Conservation (phyloP, 1,139 yeast genomes). For the Candida freyschussii region DNA sequence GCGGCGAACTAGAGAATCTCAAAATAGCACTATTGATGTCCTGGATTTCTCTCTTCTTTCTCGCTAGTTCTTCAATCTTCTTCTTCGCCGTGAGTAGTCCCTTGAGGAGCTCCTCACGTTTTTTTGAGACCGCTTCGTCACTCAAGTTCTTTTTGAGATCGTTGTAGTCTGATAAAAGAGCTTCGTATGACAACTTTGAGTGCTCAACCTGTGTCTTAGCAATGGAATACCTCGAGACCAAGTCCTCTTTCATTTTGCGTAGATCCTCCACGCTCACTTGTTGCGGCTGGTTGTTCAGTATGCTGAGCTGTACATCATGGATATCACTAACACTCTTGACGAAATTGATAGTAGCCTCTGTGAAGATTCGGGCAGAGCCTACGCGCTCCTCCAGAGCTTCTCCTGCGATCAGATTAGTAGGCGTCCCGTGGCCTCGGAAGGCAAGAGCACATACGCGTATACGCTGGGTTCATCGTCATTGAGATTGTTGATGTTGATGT, state of each 20-base stretch:
- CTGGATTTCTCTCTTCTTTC: conserved; percentile 14
- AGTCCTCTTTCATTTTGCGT: conserved; percentile 2
- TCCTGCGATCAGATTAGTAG: too few species aligned
- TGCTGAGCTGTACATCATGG: conserved; percentile 1
- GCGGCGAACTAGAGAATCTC: conserved; percentile 3
- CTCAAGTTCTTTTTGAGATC: conserved; percentile 5
- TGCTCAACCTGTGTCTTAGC: conserved; percentile 12
- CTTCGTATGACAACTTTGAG: conserved; percentile 11
- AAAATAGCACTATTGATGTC: conserved; percentile 15
- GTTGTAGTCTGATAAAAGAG: conserved; percentile 3
- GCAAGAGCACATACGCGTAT: too few species aligned
- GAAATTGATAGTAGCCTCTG: conserved; percentile 2
- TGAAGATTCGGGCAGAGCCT: conserved; percentile 3
- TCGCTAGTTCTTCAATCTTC: conserved; percentile 14
- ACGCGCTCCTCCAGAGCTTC: not conserved
- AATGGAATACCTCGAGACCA: conserved; percentile 7
- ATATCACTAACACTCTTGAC: conserved; percentile 3
- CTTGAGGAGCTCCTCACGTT: conserved; percentile 12
- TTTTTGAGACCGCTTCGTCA: conserved; percentile 6
- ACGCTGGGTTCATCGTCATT: too few species aligned
- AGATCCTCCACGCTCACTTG: conserved; percentile 3
- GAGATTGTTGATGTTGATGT: too few species aligned
- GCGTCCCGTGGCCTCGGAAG: too few species aligned
- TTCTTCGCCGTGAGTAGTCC: conserved; percentile 8
- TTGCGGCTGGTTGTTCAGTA: conserved; percentile 1